These are phyloP conservation scores for Aspergillaceae sp. DNA, from an alignment of 2,329 filamentous ascomycete genomes.

Conservation along the genomic window DNA sequence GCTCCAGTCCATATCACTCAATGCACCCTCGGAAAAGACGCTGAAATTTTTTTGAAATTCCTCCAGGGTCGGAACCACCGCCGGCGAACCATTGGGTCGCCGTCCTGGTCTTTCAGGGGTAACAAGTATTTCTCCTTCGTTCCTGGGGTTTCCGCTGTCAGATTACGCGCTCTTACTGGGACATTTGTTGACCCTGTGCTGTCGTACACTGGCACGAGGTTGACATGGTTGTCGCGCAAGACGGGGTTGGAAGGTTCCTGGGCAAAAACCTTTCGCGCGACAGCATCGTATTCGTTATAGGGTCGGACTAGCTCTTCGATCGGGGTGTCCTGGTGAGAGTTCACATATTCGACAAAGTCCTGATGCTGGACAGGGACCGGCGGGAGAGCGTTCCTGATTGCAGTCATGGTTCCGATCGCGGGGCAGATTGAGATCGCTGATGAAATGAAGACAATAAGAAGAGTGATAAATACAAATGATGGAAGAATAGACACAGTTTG, in stretches of 20 bases:
- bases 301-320: conserved; percentile 24
- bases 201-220: conserved; percentile 28
- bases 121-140: conserved; percentile 28
- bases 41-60: conserved; percentile 74
- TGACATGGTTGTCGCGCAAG: conserved; percentile 22
- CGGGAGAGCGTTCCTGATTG: conserved; percentile 11
- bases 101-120: conserved; percentile 41
- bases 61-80: conserved; percentile 57
- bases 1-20: conserved; percentile 69
- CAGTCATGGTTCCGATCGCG: neutral
- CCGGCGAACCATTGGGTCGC: conserved; percentile 53
- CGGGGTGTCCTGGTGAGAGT: conserved; percentile 15
- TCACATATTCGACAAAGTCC: conserved; percentile 20
- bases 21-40: conserved; percentile 69
- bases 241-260: conserved; percentile 28
- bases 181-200: conserved; percentile 14
- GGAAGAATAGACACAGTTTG: no score
- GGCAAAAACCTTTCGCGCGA: conserved; percentile 30
- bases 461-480: no score
- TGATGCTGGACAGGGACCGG: conserved; percentile 20
- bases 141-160: conserved; percentile 20
- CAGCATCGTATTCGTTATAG: conserved; percentile 30
- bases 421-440: no score
- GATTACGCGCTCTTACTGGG: conserved; percentile 25
- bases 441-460: no score